These are phyloP conservation scores for Talaromyces sp. DNA, from an alignment of 2,329 filamentous ascomycete species.

Conservation along the genomic window DNA sequence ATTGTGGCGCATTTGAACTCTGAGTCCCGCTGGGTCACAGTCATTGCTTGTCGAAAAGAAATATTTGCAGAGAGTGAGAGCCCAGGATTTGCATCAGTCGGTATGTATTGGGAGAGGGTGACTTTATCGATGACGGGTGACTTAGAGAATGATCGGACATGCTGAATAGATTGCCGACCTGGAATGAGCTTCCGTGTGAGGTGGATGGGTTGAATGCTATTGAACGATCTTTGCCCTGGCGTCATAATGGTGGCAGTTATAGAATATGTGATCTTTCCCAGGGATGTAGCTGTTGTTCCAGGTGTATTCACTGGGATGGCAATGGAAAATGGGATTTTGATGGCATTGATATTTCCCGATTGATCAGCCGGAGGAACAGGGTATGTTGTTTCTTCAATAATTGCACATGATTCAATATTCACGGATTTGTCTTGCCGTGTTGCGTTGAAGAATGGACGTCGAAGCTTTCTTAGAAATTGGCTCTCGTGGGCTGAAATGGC, in stretches of 20 bases:
- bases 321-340: constrained; percentile 14
- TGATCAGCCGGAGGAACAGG: background rate
- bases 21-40: background rate
- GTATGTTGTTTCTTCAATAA: constrained; percentile 1
- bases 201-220: constrained; percentile 4
- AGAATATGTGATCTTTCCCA: constrained; percentile 14
- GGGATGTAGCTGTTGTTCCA: constrained; percentile 4
- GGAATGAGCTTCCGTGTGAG: constrained; percentile 9
- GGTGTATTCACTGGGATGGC: constrained; percentile 12
- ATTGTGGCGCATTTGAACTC: constrained; percentile 15
- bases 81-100: background rate
- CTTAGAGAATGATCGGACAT: constrained; percentile 10
- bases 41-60: constrained; percentile 29
- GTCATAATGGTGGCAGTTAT: constrained; percentile 7
- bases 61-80: constrained; percentile 18
- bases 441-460: background rate
- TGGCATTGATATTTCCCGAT: background rate
- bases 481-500: background rate
- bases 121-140: constrained; percentile 11
- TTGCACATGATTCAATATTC: background rate
- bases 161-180: constrained; percentile 9
- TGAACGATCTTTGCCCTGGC: background rate
- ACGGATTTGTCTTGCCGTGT: background rate
- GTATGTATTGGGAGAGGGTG: constrained; percentile 7
- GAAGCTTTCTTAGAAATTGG: background rate